Evolutionary conservation across 805 yeast species (phyloP).

Genomic region (Geotrichum ghanense): DNA sequence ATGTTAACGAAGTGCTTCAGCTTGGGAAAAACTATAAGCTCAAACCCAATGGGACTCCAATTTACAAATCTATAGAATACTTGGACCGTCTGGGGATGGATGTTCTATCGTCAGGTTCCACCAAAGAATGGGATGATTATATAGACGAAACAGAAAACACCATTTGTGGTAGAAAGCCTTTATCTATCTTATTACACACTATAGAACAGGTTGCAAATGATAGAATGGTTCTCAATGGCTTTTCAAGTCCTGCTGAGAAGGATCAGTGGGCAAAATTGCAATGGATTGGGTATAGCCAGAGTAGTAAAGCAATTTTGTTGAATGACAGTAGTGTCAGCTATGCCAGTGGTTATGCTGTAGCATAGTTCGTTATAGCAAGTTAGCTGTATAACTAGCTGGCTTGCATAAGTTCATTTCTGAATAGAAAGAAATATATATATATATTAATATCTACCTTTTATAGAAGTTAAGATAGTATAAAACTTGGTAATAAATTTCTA

Average conservation of each 20-base stretch:
- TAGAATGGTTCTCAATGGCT: constrained; percentile 9
- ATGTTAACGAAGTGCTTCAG: not conserved
- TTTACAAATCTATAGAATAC: constrained; percentile 60
- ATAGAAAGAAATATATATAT: too few relatives aligned
- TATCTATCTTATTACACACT: constrained; percentile 48
- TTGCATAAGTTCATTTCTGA: too few relatives aligned
- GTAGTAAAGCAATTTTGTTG: constrained; percentile 37
- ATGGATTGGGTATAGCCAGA: constrained; percentile 78
- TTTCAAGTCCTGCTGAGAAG: not conserved
- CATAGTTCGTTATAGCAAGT: too few relatives aligned
- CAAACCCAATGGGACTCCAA: constrained; percentile 29
- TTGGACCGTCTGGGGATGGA: constrained; percentile 66
- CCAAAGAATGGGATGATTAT: constrained; percentile 53
- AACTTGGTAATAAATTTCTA: too few relatives aligned
- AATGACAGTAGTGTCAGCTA: constrained; percentile 83
- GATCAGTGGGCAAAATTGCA: constrained; percentile 30
- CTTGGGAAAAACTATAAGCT: constrained; percentile 17
- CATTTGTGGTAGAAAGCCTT: constrained; percentile 84
- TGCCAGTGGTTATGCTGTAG: constrained; percentile 61
- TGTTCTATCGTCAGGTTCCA: constrained; percentile 42
- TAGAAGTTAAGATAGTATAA: too few relatives aligned
- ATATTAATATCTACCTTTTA: too few relatives aligned
- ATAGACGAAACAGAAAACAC: constrained; percentile 70
- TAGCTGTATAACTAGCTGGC: too few relatives aligned
- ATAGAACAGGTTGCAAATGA: constrained; percentile 30